Conservation (phyloP, 768 basidiomycete genomes). For the Symmetrospora coprosmae region DNA sequence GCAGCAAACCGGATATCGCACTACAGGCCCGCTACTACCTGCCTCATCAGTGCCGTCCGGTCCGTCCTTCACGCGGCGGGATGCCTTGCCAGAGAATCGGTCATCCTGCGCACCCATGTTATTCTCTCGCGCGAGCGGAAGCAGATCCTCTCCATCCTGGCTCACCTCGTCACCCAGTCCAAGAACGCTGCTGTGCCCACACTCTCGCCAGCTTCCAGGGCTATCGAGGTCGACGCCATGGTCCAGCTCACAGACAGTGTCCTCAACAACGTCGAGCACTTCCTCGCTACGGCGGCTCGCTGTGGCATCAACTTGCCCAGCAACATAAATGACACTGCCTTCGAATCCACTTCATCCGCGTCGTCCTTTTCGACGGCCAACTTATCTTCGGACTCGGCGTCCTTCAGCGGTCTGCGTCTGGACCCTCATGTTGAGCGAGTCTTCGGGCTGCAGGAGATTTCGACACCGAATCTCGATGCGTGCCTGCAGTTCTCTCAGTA, state of each 20-base stretch:
- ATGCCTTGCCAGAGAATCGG: constrained; percentile 68
- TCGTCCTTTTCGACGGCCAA: too few species aligned
- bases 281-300: constrained; percentile 44
- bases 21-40: constrained; percentile 85
- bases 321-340: not conserved
- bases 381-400: too few species aligned
- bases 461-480: constrained; percentile 18
- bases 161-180: constrained; percentile 64
- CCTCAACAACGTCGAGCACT: constrained; percentile 62
- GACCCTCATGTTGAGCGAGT: not conserved
- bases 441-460: not conserved
- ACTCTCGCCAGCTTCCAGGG: constrained; percentile 43
- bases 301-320: constrained; percentile 37
- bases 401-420: too few species aligned
- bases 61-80: constrained; percentile 68
- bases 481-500: constrained; percentile 4
- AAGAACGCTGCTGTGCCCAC: constrained; percentile 40
- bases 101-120: constrained; percentile 52
- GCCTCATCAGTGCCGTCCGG: constrained; percentile 81
- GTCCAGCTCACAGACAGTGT: constrained; percentile 65
- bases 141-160: constrained; percentile 63
- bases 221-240: constrained; percentile 58
- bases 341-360: too few species aligned
- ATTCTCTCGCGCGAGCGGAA: constrained; percentile 63
- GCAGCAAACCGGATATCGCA: constrained; percentile 61